Evolutionary conservation across 2,329 filamentous ascomycete species (phyloP), one percentile per base, ranked within the genome.

Genomic region (Blastomyces gilchristii): DNA sequence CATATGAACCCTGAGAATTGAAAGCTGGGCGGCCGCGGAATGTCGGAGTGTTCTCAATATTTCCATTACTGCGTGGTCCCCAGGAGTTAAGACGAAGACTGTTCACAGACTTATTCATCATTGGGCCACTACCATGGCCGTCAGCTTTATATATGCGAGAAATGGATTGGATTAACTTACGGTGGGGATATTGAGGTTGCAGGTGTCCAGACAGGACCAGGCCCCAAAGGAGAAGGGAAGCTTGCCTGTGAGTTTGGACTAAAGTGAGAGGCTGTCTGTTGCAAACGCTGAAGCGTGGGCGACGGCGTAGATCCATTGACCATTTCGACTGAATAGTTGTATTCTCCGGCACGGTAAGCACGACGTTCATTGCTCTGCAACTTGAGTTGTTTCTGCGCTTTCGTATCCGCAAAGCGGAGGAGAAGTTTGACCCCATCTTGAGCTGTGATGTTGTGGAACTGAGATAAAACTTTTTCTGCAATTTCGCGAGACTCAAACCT

Each of bases 371-470:
- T 91, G 52, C 93, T 97, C 73, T 97, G 89, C 67, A 94, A 89
- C 83, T 99, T 99, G 69, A 99, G 83, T 73, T 94, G 86, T 81
- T 99, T 99, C 77, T 99, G 94, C 66, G 93, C 89, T 62, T 94
- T 90, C 47, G 94, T 99, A 73, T 99, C 94, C 66, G 95, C 93
- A 75, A 96, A 99, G 68, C 94, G 92, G 69, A 99, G 91, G 77
- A 97, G 92, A 77, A 94, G 85, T 67, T 92, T 87, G 67, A 94
- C 85, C 37, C 88, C 86, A 71, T 96, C 90, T 43, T 89, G 86
- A 50, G 89, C 89, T 68, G 90, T 83, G 39, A 84, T 79, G 67
- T 94, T 93, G 77, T 96, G 92, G 78, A 89, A 99, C 67, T 88
- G 86, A 69, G 83, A 82, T 75, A 99, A 91, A 68, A 99, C 87